Base-by-base conservation (phyloP, 106 monocot genomes). In the Agapanthus africanus region DNA sequence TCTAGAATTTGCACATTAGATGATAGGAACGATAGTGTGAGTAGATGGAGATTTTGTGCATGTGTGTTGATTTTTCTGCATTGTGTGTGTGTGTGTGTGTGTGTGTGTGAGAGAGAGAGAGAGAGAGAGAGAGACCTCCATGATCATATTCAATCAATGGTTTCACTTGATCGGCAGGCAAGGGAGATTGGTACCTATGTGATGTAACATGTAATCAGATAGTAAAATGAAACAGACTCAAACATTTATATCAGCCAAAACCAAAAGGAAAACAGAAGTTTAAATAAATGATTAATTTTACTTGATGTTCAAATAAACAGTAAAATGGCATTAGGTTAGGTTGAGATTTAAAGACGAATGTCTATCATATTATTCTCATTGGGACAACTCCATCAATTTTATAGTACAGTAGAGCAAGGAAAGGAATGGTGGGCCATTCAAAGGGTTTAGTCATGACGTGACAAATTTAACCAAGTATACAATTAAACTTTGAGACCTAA, bases 161-260 rank as follows among this genome's bases (percentile, higher is more conserved):
- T 59, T 70, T 80, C 74, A 80, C 79, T 40, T 74, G 79, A 26
- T 80, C 74, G 14, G 27, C 32, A 18, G 79, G 70, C 31, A 80
- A 42, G 34, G 79, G 79, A 70, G 79, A 44, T 54, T 80, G 79
- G 34, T 80, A 80, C 59, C 79, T 80, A 39, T 40, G 14, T 0
- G 14, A 54, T 4, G n/a, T 54, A 25, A 54, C 11, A 25, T 23
- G 52, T 14, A 25, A 54, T 54, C 26, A 11, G 26, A 54, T 16
- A 32, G 11, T 7, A 14, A 7, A 27, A 34, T 15, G 33, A 33
- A 33, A 32, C 30, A 59, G 13, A 32, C 8, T 32, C 30, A 15
- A 32, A 59, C 7, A 59, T 32, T 33, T 16, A 32, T 32, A 33
- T 59, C 28, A 59, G n/a, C 1, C 28, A 59, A 59, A 59, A 37